Evolutionary conservation across 768 basidiomycete species (phyloP).

Genomic region (Boletus sp.): DNA sequence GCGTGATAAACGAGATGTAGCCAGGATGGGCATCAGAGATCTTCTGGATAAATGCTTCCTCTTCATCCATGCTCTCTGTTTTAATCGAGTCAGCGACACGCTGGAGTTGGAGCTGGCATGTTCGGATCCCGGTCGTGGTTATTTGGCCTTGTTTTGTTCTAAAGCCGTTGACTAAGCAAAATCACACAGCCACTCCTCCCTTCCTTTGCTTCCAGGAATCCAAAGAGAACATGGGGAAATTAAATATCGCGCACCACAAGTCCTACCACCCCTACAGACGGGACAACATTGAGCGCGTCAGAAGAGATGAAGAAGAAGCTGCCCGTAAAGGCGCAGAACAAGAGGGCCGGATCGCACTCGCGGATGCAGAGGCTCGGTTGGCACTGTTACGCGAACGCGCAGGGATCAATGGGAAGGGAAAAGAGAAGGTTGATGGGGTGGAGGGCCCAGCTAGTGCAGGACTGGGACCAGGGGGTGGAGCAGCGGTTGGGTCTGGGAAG

Average conservation of each 20-base stretch:
- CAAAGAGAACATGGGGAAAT: constrained; percentile 18
- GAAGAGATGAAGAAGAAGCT: constrained; percentile 81
- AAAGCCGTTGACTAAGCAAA: constrained; percentile 13
- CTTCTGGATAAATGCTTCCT: constrained; percentile 1
- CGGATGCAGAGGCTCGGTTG: constrained; percentile 80
- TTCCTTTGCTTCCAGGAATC: background rate
- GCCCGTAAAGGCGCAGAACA: constrained; percentile 59
- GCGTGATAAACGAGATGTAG: constrained; percentile 21
- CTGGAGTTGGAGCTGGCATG: background rate
- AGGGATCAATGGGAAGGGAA: constrained; percentile 40
- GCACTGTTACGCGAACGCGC: constrained; percentile 60
- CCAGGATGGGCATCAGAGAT: constrained; percentile 20
- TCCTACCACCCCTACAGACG: constrained; percentile 84
- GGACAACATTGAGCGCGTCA: constrained; percentile 80
- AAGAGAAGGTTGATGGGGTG: constrained; percentile 33
- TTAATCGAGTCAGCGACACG: background rate
- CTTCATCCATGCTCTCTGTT: constrained; percentile 17
- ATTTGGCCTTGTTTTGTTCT: constrained; percentile 17
- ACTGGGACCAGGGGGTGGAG: background rate
- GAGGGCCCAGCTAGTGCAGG: constrained; percentile 1
- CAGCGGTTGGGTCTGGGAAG: constrained; percentile 38
- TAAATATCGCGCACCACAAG: constrained; percentile 90
- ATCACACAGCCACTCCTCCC: background rate
- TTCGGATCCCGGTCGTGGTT: background rate
- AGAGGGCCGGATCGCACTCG: constrained; percentile 69